phyloP scores from a whole-genome alignment of 176 grass and related monocot species.

The Hyparrhenia diplandra region DNA sequence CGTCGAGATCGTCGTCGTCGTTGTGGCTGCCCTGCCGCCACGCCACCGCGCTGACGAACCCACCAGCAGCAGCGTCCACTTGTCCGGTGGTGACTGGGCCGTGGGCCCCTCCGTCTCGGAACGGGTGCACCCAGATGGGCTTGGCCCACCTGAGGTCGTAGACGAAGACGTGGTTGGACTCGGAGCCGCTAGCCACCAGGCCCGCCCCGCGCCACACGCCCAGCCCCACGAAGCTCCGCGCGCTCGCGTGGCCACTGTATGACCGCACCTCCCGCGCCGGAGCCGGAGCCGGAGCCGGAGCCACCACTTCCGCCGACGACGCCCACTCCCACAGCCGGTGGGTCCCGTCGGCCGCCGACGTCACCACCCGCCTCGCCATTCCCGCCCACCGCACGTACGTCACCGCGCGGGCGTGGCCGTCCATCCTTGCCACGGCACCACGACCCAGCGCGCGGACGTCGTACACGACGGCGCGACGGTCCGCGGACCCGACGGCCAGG shows the following conservation, averaged over 20 bases:
- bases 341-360: slow-evolving; percentile 69
- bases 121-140: slow-evolving; percentile 70
- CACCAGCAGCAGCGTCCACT: no score
- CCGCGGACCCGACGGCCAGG: slow-evolving; percentile 65
- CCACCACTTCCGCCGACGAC: not conserved
- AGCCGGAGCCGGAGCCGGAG: not conserved
- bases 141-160: slow-evolving; percentile 83
- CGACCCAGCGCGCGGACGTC: slow-evolving; percentile 62
- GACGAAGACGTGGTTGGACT: slow-evolving; percentile 88
- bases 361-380: slow-evolving; percentile 41
- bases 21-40: slow-evolving; percentile 47
- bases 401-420: slow-evolving; percentile 59
- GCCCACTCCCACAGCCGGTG: slow-evolving; percentile 69
- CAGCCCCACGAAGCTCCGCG: slow-evolving; percentile 86
- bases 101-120: slow-evolving; percentile 2
- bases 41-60: slow-evolving; percentile 63
- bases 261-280: slow-evolving; percentile 46
- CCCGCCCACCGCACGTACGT: slow-evolving; percentile 77
- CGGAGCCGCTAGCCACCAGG: slow-evolving; percentile 75
- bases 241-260: slow-evolving; percentile 76
- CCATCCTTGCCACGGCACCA: slow-evolving; percentile 51
- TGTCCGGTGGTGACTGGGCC: not conserved
- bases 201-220: slow-evolving; percentile 60
- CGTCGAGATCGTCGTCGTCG: not conserved
- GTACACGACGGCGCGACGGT: slow-evolving; percentile 66